Evolutionary conservation across 257 asterid genomes (phyloP).

Genomic region (Oldenlandia corymbosa): DNA sequence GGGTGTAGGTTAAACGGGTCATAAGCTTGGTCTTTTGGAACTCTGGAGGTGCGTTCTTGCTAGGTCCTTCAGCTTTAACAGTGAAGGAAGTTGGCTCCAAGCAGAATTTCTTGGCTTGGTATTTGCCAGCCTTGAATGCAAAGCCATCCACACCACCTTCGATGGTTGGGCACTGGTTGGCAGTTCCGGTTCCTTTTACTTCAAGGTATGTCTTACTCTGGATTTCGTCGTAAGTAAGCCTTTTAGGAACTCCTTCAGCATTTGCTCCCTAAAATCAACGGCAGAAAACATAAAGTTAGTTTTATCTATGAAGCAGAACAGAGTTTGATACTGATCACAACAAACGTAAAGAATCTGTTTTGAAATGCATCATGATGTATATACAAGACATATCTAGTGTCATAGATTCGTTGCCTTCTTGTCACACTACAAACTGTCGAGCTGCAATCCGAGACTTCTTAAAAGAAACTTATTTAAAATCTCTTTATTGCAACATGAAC

Average conservation of each 20-base stretch:
- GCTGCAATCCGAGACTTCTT: no score
- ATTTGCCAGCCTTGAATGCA: conserved; percentile 77
- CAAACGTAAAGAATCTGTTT: no score
- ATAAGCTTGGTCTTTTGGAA: conserved; percentile 96
- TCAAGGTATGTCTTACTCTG: conserved; percentile 93
- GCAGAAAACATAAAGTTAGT: not conserved
- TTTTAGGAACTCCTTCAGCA: conserved; percentile 76
- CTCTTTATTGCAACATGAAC: not conserved
- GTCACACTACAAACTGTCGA: no score
- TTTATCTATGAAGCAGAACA: not conserved
- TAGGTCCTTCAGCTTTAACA: conserved; percentile 80
- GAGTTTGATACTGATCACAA: not conserved
- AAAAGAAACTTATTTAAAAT: no score
- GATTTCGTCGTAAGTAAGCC: conserved; percentile 83
- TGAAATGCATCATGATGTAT: no score
- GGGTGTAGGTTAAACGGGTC: conserved; percentile 98
- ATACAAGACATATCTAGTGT: no score
- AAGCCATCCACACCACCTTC: conserved; percentile 76
- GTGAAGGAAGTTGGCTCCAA: conserved; percentile 99
- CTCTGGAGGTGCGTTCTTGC: conserved; percentile 70
- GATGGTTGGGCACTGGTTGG: conserved; percentile 97
- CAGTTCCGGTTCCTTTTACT: conserved; percentile 94
- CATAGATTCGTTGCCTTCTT: no score
- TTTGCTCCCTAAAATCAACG: conserved; percentile 60
- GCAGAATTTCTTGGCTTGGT: conserved; percentile 81